Base-by-base conservation (phyloP, 2,329 filamentous ascomycete species). In the Purpureocillium lavendulum region DNA sequence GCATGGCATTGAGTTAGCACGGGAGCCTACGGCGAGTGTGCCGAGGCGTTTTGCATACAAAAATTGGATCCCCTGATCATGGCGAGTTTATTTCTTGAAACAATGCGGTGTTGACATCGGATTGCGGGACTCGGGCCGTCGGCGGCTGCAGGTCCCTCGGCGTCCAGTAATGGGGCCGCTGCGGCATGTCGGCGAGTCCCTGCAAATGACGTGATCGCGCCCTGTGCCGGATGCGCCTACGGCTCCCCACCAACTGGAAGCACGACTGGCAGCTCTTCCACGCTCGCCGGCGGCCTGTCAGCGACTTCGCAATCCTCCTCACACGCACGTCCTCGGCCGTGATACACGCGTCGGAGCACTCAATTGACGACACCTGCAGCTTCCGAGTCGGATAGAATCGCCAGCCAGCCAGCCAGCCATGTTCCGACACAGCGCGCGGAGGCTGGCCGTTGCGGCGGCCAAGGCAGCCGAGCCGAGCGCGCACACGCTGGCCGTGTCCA, bases 401-500 rank as follows among this genome's bases (percentile, higher is more conserved):
- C 33, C 11, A 29, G 6, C 26, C 36, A 33, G 8, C 14, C 8
- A 15, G 12, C 18, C 35, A 15, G 17, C 14, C 34, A 89, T 89
- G 84, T 80, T 87, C 51, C 76, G 80, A 54, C 78, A 77, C 44
- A 76, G 75, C 53, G 70, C 79, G 46, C 77, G 83, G 54, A 75
- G 77, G 45, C 82, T 92, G 36, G 75, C 78, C 44, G 64, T 71
- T 51, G 73, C 77, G 43, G 62, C 66, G 48, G 65, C 65, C 43
- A 66, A 65, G 44, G 60, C 64, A 38, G 60, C 61, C 7, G 60
- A 60, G 41, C 70, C 72, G 30, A 67, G 69, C 60, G 55, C 75
- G 34, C 78, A 86, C 55, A 80, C 80, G 21, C 69, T 90, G 45
- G 74, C 74, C 46, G 80, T 95, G 43, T 87, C 87, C 32, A 79